phyloP scores from a whole-genome alignment of 2,329 filamentous ascomycete genomes.

The Alternaria panax region DNA sequence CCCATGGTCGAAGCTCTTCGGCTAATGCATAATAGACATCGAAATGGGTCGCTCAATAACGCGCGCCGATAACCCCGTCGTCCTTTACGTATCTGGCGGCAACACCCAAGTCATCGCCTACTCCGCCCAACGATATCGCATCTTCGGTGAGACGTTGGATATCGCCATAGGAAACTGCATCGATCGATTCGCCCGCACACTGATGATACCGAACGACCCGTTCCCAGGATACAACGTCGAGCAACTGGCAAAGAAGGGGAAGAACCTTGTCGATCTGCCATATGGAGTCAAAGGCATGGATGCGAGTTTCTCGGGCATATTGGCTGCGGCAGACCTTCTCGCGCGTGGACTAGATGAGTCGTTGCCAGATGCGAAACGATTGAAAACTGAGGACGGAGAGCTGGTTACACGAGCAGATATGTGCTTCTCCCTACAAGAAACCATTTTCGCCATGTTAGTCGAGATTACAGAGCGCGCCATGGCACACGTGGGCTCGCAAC shows the following conservation, averaged over 20 bases:
- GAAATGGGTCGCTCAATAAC: conserved; percentile 98
- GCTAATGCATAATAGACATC: conserved; percentile 65
- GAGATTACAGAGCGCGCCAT: conserved; percentile 98
- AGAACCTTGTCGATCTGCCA: conserved; percentile 80
- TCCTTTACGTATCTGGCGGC: conserved; percentile 92
- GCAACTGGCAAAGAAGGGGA: conserved; percentile 80
- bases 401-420: conserved; percentile 80
- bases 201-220: conserved; percentile 92
- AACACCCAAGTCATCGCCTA: conserved; percentile 99
- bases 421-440: conserved; percentile 95
- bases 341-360: conserved; percentile 68
- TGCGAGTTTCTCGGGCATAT: conserved; percentile 91
- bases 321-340: conserved; percentile 81
- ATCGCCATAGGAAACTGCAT: conserved; percentile 98
- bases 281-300: conserved; percentile 99
- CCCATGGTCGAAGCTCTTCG: neutral
- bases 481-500: conserved; percentile 90
- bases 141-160: conserved; percentile 96
- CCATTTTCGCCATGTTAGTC: conserved; percentile 94
- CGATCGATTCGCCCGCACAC: conserved; percentile 90
- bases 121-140: conserved; percentile 90
- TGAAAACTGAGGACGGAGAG: conserved; percentile 58
- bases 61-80: conserved; percentile 87
- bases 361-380: conserved; percentile 49
- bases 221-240: conserved; percentile 98